Evolutionary conservation across 768 basidiomycete species (phyloP).

Genomic region (Leccinum disarticulatum): DNA sequence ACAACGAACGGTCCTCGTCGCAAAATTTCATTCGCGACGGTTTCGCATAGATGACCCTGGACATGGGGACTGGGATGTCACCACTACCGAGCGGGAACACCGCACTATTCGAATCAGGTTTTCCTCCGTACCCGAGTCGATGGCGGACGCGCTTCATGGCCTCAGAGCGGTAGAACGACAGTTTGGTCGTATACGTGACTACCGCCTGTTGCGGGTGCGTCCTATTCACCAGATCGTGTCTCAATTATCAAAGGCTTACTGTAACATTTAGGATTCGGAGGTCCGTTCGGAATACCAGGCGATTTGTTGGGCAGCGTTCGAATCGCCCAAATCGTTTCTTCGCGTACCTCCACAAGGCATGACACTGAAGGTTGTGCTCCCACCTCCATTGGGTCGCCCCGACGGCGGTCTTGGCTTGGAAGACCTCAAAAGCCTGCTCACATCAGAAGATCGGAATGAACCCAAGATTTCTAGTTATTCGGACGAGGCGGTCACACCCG

Average conservation of each 20-base stretch:
- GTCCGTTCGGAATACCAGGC: conserved; percentile 42
- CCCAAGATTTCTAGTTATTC: neutral
- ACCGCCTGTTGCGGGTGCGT: conserved; percentile 42
- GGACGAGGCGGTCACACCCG: neutral
- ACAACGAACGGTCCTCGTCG: conserved; percentile 1
- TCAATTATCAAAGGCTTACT: conserved; percentile 3
- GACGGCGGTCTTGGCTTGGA: conserved; percentile 36
- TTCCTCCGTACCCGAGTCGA: conserved; percentile 41
- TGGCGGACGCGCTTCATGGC: conserved; percentile 51
- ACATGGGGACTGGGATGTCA: conserved; percentile 18
- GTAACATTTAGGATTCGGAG: conserved; percentile 45
- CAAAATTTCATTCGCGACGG: conserved; percentile 5
- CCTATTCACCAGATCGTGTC: conserved; percentile 1
- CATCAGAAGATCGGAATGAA: conserved; percentile 9
- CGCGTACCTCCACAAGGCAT: conserved; percentile 35
- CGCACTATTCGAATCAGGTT: conserved; percentile 41
- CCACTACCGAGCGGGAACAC: conserved; percentile 7
- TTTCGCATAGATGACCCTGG: conserved; percentile 28
- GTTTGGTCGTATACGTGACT: conserved; percentile 50
- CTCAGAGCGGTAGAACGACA: conserved; percentile 56
- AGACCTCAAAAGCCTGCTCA: conserved; percentile 32
- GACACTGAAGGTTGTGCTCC: conserved; percentile 32
- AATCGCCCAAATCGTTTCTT: conserved; percentile 40
- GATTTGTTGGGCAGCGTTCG: conserved; percentile 46
- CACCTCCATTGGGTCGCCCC: conserved; percentile 17